These are phyloP conservation scores for Monsonia emarginata DNA, from an alignment of 441 rosid species.

Conservation along the genomic window DNA sequence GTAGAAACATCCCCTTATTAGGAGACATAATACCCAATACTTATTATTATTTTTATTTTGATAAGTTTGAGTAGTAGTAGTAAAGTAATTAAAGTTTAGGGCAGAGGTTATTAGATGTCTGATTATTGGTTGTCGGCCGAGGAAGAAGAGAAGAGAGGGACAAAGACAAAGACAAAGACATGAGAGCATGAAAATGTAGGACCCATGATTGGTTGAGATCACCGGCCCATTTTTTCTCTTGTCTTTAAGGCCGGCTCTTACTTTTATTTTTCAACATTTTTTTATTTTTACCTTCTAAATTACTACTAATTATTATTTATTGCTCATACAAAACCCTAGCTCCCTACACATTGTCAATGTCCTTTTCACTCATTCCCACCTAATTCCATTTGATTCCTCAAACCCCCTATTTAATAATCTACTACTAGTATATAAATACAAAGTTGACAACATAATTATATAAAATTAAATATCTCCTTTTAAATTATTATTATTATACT, in stretches of 20 bases:
- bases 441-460: no score
- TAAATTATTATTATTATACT: no score
- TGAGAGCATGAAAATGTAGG: conserved; percentile 11
- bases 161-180: conserved; percentile 28
- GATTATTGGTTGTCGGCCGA: conserved; percentile 57
- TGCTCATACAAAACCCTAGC: not conserved
- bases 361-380: conserved; percentile 21
- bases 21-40: no score
- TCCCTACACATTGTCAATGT: not conserved
- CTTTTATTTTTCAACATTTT: not conserved
- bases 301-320: no score
- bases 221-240: conserved; percentile 12
- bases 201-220: conserved; percentile 19
- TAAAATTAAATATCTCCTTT: no score
- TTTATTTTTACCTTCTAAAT: not conserved
- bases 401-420: not conserved
- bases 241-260: conserved; percentile 22
- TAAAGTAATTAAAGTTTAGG: not conserved
- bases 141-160: no score
- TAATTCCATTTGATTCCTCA: conserved; percentile 14
- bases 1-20: no score
- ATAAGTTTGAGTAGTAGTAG: not conserved
- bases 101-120: conserved; percentile 22
- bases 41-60: no score
- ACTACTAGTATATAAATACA: no score